Evolutionary conservation across 371 early-diverging fungal species (phyloP).

Genomic region (Mucor lusitanicus): DNA sequence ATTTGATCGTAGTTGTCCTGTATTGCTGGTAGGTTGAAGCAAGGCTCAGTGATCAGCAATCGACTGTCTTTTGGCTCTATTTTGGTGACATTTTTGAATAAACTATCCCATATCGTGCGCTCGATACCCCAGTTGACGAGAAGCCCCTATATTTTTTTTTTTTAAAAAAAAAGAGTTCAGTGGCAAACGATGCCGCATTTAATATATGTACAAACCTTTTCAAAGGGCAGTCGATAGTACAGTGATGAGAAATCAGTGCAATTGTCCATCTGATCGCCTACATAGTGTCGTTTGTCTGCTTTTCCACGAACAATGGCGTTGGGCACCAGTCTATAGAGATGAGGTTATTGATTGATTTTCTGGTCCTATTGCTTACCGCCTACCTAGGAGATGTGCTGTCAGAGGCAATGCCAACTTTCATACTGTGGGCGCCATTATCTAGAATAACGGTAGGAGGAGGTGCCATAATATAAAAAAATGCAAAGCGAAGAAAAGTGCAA

Average conservation of each 20-base stretch:
- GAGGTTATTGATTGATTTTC: neutral
- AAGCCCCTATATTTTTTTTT: slow-evolving; percentile 58
- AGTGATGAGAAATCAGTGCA: slow-evolving; percentile 75
- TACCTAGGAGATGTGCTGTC: slow-evolving; percentile 33
- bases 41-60: slow-evolving; percentile 79
- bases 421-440: slow-evolving; percentile 79
- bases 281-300: slow-evolving; percentile 57
- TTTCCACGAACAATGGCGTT: slow-evolving; percentile 70
- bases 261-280: slow-evolving; percentile 72
- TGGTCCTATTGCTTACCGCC: neutral
- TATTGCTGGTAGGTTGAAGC: slow-evolving; percentile 75
- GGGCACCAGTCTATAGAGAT: slow-evolving; percentile 41
- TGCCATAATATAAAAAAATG: neutral
- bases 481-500: neutral
- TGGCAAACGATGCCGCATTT: neutral
- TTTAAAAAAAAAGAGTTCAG: neutral
- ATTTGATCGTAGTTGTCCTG: slow-evolving; percentile 79
- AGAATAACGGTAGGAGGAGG: slow-evolving; percentile 51
- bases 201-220: slow-evolving; percentile 51
- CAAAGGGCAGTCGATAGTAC: slow-evolving; percentile 78
- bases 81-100: slow-evolving; percentile 63
- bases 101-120: slow-evolving; percentile 77
- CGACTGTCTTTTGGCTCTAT: slow-evolving; percentile 65
- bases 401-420: slow-evolving; percentile 67
- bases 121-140: slow-evolving; percentile 81